phyloP scores from a whole-genome alignment of 306 rosid genomes.

The Ormosia emarginata region DNA sequence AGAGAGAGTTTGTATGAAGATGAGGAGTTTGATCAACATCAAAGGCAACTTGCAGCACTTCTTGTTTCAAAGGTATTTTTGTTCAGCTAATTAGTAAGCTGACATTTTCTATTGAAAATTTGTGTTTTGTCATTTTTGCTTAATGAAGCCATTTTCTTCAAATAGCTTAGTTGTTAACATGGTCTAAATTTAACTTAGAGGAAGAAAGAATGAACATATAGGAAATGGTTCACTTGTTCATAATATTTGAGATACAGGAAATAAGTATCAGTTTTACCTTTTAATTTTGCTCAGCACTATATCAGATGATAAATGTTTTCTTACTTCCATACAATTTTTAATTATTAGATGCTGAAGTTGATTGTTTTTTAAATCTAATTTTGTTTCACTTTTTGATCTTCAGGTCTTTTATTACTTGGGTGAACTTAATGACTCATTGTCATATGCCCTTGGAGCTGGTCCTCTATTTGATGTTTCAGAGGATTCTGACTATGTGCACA shows the following conservation, averaged over 20 bases:
- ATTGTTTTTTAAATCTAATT: constrained; percentile 17
- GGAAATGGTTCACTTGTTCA: not conserved
- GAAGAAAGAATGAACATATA: not conserved
- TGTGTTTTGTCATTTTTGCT: not conserved
- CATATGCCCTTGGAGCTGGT: constrained; percentile 98
- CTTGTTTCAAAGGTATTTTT: constrained; percentile 83
- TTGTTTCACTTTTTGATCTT: constrained; percentile 1
- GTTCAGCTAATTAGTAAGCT: constrained; percentile 8
- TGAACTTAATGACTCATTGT: constrained; percentile 86
- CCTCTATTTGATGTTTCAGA: constrained; percentile 89
- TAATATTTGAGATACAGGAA: not conserved
- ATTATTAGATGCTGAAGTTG: not conserved
- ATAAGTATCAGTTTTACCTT: not conserved
- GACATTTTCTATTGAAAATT: not conserved
- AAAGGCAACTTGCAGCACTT: constrained; percentile 89
- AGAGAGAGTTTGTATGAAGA: constrained; percentile 97
- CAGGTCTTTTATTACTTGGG: constrained; percentile 97
- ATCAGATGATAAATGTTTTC: not conserved
- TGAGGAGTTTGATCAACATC: constrained; percentile 86
- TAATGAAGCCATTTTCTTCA: not conserved
- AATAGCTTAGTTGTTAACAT: not conserved
- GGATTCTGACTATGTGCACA: constrained; percentile 91
- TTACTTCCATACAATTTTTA: not conserved
- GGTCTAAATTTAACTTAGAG: not conserved
- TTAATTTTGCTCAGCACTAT: not conserved